phyloP scores from a whole-genome alignment of 2,329 filamentous ascomycete species.

The Aotearoamyces nothofagi region DNA sequence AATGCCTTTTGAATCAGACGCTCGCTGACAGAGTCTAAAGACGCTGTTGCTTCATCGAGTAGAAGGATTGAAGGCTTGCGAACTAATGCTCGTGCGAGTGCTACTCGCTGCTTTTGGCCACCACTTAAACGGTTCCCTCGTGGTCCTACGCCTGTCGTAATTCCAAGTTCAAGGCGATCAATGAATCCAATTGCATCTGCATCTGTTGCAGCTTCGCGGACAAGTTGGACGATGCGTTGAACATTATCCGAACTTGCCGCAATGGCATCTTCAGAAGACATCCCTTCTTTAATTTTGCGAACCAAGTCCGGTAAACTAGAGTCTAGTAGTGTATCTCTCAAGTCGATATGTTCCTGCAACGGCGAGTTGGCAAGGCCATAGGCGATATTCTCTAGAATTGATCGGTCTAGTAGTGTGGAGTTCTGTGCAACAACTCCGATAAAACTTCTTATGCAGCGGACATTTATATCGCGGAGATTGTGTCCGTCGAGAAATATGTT shows the following conservation, averaged over 20 bases:
- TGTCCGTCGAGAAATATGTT: constrained; percentile 19
- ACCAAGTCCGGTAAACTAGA: constrained; percentile 31
- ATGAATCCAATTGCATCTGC: constrained; percentile 45
- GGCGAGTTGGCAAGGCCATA: constrained; percentile 27
- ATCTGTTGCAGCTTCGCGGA: constrained; percentile 29
- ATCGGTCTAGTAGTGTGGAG: constrained; percentile 11
- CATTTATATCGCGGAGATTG: constrained; percentile 10
- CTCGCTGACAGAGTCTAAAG: constrained; percentile 43
- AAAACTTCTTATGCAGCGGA: constrained; percentile 8
- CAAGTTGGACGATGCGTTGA: constrained; percentile 1
- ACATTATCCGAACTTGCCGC: background rate
- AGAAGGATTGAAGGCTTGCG: constrained; percentile 40
- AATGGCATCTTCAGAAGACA: constrained; percentile 1
- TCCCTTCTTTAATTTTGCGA: constrained; percentile 11
- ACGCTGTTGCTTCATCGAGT: constrained; percentile 45
- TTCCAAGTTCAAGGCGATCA: constrained; percentile 30
- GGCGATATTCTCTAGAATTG: constrained; percentile 34
- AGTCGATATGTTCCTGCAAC: constrained; percentile 24
- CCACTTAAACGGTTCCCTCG: constrained; percentile 39
- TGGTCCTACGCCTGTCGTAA: constrained; percentile 34
- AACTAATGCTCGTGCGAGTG: constrained; percentile 40
- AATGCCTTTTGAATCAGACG: constrained; percentile 31
- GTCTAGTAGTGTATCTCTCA: constrained; percentile 26
- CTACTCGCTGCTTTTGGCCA: constrained; percentile 41
- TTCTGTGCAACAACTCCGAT: constrained; percentile 14